phyloP scores from a whole-genome alignment of 2,329 filamentous ascomycete genomes.

The Paramyrothecium sp. region DNA sequence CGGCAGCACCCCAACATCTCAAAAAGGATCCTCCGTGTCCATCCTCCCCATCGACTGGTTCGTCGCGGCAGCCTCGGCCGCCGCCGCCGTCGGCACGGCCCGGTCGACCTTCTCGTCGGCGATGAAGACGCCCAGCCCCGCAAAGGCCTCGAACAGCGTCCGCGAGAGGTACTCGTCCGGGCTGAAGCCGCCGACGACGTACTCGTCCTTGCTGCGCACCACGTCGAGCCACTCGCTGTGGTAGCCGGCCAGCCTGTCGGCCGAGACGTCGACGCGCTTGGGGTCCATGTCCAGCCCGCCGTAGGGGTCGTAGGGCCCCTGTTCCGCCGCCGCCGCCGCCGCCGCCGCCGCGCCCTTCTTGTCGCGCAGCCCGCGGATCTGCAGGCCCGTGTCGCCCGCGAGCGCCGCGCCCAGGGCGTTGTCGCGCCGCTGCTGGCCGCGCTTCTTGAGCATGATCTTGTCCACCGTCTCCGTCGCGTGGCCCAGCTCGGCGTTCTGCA shows the following conservation, averaged over 20 bases:
- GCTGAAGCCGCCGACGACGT: constrained; percentile 79
- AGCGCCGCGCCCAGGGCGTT: constrained; percentile 31
- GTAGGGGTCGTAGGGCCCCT: constrained; percentile 85
- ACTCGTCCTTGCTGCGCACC: constrained; percentile 62
- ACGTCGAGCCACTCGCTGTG: constrained; percentile 71
- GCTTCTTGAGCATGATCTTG: constrained; percentile 71
- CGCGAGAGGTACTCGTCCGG: constrained; percentile 78
- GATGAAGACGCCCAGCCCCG: constrained; percentile 83
- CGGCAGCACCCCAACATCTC: not conserved
- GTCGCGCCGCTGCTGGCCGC: constrained; percentile 50
- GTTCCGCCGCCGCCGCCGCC: constrained; percentile 41
- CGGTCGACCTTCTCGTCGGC: constrained; percentile 66
- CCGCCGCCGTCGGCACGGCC: constrained; percentile 29
- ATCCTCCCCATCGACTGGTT: constrained; percentile 35
- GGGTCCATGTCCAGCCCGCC: constrained; percentile 69
- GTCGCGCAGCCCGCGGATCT: constrained; percentile 80
- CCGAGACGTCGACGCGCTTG: constrained; percentile 63
- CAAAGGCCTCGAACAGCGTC: constrained; percentile 84
- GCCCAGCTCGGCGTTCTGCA: constrained; percentile 60
- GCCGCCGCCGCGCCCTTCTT: constrained; percentile 37
- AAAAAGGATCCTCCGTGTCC: constrained; percentile 50
- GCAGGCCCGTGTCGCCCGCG: constrained; percentile 36
- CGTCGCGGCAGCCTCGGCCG: constrained; percentile 33
- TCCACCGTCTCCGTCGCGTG: constrained; percentile 58
- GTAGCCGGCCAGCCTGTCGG: constrained; percentile 59